Conservation (phyloP, 768 basidiomycete species). For the Astraeus odoratus region DNA sequence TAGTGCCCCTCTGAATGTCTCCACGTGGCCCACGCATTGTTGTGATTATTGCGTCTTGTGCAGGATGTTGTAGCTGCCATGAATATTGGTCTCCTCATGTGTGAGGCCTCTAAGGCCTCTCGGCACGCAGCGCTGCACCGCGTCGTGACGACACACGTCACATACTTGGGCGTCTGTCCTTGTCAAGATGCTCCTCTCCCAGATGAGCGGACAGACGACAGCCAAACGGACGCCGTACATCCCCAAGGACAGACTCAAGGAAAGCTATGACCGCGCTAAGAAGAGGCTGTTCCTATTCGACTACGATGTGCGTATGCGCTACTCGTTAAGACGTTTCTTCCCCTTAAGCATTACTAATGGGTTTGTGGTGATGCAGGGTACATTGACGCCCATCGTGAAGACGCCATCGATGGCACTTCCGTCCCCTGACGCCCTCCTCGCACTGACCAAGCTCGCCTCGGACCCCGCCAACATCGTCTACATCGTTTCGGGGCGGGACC, state of each 20-base stretch:
- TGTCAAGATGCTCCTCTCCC: slow-evolving; percentile 79
- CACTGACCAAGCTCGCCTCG: slow-evolving; percentile 60
- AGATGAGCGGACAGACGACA: slow-evolving; percentile 70
- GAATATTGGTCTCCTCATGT: slow-evolving; percentile 82
- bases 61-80: slow-evolving; percentile 88
- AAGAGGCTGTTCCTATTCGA: slow-evolving; percentile 93
- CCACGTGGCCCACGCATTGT: not conserved
- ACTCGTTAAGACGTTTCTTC: not conserved
- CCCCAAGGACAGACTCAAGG: slow-evolving; percentile 51
- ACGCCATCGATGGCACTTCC: slow-evolving; percentile 84
- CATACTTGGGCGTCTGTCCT: slow-evolving; percentile 91
- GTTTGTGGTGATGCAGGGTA: slow-evolving; percentile 52
- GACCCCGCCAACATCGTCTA: slow-evolving; percentile 92
- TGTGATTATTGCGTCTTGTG: not conserved
- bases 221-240: slow-evolving; percentile 84
- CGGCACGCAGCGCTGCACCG: slow-evolving; percentile 76
- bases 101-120: slow-evolving; percentile 59
- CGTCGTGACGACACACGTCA: slow-evolving; percentile 88
- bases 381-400: slow-evolving; percentile 95
- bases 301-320: slow-evolving; percentile 67
- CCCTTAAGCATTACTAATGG: not conserved
- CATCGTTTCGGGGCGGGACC: slow-evolving; percentile 96
- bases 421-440: slow-evolving; percentile 62
- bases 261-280: slow-evolving; percentile 57
- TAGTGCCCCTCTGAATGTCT: no score